Percentiles rank a stretch among this genome's conserved stretches.
These are phyloP conservation scores for Babesia ovis DNA, from an alignment of 169 alveolate genomes.

Conservation along the genomic window DNA sequence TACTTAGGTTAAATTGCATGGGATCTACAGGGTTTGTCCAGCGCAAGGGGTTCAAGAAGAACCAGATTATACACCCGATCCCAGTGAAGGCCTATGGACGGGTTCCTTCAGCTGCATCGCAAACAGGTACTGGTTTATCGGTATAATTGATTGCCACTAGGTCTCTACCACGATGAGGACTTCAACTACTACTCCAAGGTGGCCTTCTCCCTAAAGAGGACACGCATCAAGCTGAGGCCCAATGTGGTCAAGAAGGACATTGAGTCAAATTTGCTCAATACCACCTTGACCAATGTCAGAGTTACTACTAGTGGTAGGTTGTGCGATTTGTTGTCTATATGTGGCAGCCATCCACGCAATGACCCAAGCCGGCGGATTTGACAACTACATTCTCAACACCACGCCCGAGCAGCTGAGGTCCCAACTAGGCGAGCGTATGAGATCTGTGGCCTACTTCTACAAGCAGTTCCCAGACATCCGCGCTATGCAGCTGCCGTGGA, in stretches of 20 bases:
- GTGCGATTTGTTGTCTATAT: too few species aligned
- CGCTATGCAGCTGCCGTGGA: conserved; percentile 74
- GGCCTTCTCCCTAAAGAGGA: conserved; percentile 77
- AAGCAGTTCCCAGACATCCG: conserved; percentile 56
- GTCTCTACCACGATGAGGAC: conserved; percentile 86
- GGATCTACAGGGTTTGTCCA: conserved; percentile 31
- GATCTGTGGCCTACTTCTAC: conserved; percentile 82
- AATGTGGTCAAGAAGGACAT: conserved; percentile 75
- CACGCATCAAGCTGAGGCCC: conserved; percentile 78
- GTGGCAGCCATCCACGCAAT: conserved; percentile 81
- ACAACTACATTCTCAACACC: conserved; percentile 81
- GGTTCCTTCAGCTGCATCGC: conserved; percentile 87
- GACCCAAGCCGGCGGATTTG: conserved; percentile 87
- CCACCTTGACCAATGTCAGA: conserved; percentile 78
- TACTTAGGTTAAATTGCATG: background rate
- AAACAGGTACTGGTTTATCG: conserved; percentile 66
- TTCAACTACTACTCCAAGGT: conserved; percentile 81
- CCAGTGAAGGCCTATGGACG: conserved; percentile 89
- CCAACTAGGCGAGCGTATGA: conserved; percentile 81
- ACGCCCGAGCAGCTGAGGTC: conserved; percentile 87
- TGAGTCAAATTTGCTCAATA: conserved; percentile 75
- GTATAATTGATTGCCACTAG: conserved; percentile 19
- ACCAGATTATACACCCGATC: conserved; percentile 81
- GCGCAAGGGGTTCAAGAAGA: conserved; percentile 80
- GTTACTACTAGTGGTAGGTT: conserved; percentile 77